A percentile compares a stretch with the other conserved stretches of the same genome.
Evolutionary conservation across 2,329 filamentous ascomycete species (phyloP).

Genomic region (Penicillium sp.): DNA sequence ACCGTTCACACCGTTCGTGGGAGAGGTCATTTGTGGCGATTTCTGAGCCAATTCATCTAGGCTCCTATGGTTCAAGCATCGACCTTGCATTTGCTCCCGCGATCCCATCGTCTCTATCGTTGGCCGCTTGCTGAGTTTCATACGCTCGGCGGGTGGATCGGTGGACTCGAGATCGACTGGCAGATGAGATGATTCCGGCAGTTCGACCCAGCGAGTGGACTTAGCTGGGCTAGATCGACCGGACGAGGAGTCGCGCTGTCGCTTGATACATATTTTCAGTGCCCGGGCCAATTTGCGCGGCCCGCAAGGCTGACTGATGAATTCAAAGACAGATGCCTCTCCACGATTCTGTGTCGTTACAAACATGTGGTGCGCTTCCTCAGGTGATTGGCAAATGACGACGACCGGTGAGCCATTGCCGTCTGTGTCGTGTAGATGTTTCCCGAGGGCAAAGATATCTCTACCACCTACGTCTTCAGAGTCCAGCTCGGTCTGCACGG

Average conservation of each 20-base stretch:
- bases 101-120: slow-evolving; percentile 20
- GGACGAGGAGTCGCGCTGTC: slow-evolving; percentile 7
- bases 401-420: not conserved
- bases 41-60: too few species aligned
- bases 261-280: slow-evolving; percentile 18
- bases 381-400: not conserved
- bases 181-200: slow-evolving; percentile 21
- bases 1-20: too few species aligned
- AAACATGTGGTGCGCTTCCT: not conserved
- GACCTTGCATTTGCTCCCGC: too few species aligned
- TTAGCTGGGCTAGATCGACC: not conserved
- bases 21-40: too few species aligned
- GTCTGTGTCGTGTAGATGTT: too few species aligned
- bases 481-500: slow-evolving; percentile 20
- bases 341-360: too few species aligned
- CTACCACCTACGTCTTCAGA: not conserved
- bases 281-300: slow-evolving; percentile 34
- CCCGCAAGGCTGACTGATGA: slow-evolving; percentile 36
- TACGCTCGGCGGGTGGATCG: slow-evolving; percentile 18
- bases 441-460: not conserved
- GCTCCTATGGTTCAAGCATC: too few species aligned
- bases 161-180: slow-evolving; percentile 17
- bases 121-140: slow-evolving; percentile 27
- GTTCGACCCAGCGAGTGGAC: slow-evolving; percentile 20
- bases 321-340: slow-evolving; percentile 24